These are phyloP conservation scores for Aspergillus sp. DNA, from an alignment of 2,329 filamentous ascomycete species.

Conservation along the genomic window DNA sequence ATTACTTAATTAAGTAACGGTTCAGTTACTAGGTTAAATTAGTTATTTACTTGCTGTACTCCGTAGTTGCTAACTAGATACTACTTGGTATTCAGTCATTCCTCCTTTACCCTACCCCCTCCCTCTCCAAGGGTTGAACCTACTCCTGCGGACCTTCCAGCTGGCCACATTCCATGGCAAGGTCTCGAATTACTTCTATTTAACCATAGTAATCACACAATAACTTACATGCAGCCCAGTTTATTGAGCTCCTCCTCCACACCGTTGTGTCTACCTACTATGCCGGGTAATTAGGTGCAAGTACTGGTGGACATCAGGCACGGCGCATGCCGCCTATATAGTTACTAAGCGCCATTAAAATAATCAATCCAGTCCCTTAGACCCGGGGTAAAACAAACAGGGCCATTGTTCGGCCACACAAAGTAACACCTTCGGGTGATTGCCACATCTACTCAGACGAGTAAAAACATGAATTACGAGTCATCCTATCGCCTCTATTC, in stretches of 20 bases:
- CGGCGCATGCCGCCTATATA: too few species aligned
- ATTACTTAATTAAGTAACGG: too few species aligned
- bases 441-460: not conserved
- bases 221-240: not conserved
- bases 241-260: not conserved
- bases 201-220: not conserved
- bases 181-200: not conserved
- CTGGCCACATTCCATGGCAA: not conserved
- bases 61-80: too few species aligned
- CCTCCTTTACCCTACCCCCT: too few species aligned
- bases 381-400: not conserved
- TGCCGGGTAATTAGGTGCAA: too few species aligned
- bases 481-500: not conserved
- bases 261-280: too few species aligned
- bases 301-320: too few species aligned
- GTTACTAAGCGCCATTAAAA: too few species aligned
- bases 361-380: too few species aligned
- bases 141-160: not conserved
- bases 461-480: not conserved
- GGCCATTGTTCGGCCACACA: not conserved
- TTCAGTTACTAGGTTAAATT: too few species aligned
- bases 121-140: not conserved
- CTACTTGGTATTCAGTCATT: too few species aligned
- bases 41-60: too few species aligned
- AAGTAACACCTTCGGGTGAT: not conserved